phyloP scores from a whole-genome alignment of 2,329 filamentous ascomycete species.

The Penicillium sp. region DNA sequence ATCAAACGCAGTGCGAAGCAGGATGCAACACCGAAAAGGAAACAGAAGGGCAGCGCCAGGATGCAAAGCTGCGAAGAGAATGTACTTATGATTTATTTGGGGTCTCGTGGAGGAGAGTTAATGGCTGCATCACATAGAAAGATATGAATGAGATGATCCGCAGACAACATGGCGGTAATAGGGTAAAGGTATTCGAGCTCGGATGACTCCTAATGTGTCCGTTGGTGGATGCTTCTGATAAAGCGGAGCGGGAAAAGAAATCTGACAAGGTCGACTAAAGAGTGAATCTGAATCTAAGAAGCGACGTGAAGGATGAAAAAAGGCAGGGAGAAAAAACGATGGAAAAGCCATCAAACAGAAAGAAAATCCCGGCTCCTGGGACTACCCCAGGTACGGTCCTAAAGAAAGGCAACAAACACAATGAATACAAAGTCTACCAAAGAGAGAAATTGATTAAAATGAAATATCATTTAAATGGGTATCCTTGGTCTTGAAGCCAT shows the following conservation, averaged over 20 bases:
- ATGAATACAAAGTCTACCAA: background rate
- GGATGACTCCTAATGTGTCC: no score
- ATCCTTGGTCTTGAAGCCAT: background rate
- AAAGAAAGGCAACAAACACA: background rate
- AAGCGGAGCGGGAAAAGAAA: no score
- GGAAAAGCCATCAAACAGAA: no score
- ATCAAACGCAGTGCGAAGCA: conserved; percentile 10
- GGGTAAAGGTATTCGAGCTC: no score
- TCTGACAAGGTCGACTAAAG: no score
- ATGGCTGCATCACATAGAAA: background rate
- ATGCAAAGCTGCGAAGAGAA: background rate
- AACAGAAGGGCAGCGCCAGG: conserved; percentile 1
- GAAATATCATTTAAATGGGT: background rate
- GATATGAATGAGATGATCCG: no score
- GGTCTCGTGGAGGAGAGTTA: background rate
- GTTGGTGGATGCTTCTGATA: no score
- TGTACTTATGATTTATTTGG: background rate
- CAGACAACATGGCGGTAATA: no score
- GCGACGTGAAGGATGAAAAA: no score
- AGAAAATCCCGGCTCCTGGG: background rate
- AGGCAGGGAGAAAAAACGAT: no score
- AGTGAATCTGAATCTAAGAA: no score
- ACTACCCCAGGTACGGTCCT: background rate
- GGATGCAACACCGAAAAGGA: conserved; percentile 6
- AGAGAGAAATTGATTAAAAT: background rate